Percentiles rank a stretch among this genome's conserved stretches.
These are phyloP conservation scores for Paratinospora sagittata DNA, from an alignment of 164 flowering plant species.

Conservation along the genomic window DNA sequence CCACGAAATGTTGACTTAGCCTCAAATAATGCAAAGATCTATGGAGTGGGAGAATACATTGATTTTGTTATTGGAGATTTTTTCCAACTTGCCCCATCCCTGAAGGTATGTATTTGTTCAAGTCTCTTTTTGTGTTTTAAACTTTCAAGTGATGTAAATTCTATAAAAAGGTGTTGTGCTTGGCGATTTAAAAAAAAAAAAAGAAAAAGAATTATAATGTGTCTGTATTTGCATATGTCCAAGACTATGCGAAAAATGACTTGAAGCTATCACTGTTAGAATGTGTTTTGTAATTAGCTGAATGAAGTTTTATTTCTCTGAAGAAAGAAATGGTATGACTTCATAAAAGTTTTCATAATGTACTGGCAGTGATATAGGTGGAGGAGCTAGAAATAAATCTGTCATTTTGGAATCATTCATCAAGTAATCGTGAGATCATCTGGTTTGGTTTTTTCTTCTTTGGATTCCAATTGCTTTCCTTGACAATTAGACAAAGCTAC, in stretches of 20 bases:
- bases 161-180: neutral
- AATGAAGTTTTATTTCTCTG: neutral
- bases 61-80: slow-evolving; percentile 63
- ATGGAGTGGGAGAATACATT: slow-evolving; percentile 53
- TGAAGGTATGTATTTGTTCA: slow-evolving; percentile 34
- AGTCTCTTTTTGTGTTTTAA: neutral
- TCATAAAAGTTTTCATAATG: neutral
- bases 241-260: neutral
- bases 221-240: too few relatives aligned
- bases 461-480: neutral
- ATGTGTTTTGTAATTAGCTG: neutral
- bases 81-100: slow-evolving; percentile 46
- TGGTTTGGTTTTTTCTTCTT: neutral
- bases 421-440: too few relatives aligned
- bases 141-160: neutral
- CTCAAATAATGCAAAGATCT: slow-evolving; percentile 42
- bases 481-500: neutral
- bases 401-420: neutral
- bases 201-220: too few relatives aligned
- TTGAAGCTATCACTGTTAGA: neutral
- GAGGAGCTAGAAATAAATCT: neutral
- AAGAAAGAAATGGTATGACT: neutral
- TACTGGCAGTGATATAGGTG: neutral
- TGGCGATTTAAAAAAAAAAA: too few relatives aligned
- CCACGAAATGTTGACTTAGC: slow-evolving; percentile 45